Percentiles rank a stretch among this genome's conserved stretches.
phyloP scores from a whole-genome alignment of 495 filamentous ascomycete genomes.

The Elasticomyces elasticus region DNA sequence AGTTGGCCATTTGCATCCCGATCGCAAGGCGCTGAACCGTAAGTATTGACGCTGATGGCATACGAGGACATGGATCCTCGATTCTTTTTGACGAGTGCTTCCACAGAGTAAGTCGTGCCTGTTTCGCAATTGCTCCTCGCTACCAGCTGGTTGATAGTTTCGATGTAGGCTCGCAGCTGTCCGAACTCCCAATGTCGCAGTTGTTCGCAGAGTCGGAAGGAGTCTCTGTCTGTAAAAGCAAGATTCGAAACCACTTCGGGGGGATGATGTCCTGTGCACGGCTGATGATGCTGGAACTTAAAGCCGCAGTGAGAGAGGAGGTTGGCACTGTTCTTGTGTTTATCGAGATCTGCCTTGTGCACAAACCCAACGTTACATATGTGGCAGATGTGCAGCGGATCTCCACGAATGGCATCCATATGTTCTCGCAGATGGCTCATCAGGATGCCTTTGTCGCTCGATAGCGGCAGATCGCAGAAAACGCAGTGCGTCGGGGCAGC shows the following conservation, averaged over 20 bases:
- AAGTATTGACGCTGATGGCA: conserved; percentile 13
- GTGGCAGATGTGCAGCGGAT: not conserved
- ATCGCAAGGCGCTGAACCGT: conserved; percentile 9
- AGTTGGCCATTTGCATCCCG: not conserved
- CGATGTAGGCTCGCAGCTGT: conserved; percentile 7
- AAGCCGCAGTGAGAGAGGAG: conserved; percentile 5
- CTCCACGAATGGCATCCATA: not conserved
- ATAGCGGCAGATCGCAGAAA: conserved; percentile 7
- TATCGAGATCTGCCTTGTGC: conserved; percentile 5
- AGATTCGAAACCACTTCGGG: not conserved
- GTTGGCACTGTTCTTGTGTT: conserved; percentile 1
- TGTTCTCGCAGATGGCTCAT: conserved; percentile 6
- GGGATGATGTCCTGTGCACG: conserved; percentile 9
- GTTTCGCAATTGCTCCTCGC: not conserved
- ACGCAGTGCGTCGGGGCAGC: not conserved
- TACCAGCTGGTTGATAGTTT: not conserved
- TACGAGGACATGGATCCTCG: conserved; percentile 3
- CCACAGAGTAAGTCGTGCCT: conserved; percentile 5
- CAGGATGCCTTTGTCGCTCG: not conserved
- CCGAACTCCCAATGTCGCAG: conserved; percentile 10
- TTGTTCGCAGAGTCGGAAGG: not conserved
- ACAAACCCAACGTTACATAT: conserved; percentile 7
- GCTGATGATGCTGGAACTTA: conserved; percentile 1
- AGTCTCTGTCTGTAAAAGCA: conserved; percentile 1
- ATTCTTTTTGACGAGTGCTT: not conserved